Percentiles rank a stretch among this genome's conserved stretches.
These are phyloP conservation scores for Microstegium vimineum DNA, from an alignment of 176 grass and related monocot genomes.

Conservation along the genomic window DNA sequence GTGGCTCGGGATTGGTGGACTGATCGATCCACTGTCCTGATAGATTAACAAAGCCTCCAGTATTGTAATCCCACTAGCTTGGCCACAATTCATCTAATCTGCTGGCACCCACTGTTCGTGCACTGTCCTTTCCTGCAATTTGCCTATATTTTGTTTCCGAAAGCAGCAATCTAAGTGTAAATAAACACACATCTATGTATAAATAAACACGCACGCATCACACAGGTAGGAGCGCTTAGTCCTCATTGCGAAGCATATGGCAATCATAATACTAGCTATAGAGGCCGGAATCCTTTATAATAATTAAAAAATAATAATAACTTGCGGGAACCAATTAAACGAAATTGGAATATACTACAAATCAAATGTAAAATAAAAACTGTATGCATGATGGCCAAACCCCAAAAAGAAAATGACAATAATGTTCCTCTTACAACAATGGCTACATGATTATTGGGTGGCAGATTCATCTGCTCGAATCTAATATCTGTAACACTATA, in stretches of 20 bases:
- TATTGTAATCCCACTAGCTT: conserved; percentile 39
- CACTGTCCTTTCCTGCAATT: conserved; percentile 28
- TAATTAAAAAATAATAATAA: not conserved
- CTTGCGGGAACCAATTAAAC: not conserved
- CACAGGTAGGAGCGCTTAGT: conserved; percentile 5
- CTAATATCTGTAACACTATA: conserved; percentile 36
- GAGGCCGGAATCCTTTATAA: not conserved
- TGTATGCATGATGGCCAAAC: not conserved
- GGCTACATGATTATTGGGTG: conserved; percentile 19
- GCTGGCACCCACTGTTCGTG: conserved; percentile 29
- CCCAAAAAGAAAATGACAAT: not conserved
- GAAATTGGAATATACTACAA: not conserved
- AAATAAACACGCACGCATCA: conserved; percentile 19
- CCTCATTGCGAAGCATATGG: not conserved
- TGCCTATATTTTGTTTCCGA: not conserved
- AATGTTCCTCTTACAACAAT: not conserved
- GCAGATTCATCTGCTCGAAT: conserved; percentile 37
- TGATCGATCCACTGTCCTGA: conserved; percentile 12
- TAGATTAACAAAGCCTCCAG: conserved; percentile 18
- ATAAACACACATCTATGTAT: too few relatives aligned
- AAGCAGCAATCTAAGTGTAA: conserved; percentile 11
- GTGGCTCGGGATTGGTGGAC: conserved; percentile 46
- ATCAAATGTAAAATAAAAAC: not conserved
- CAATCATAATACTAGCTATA: conserved; percentile 19
- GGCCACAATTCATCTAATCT: conserved; percentile 31